These are phyloP conservation scores for Sphaerosporella brunnea DNA, from an alignment of 495 filamentous ascomycete species.

Conservation along the genomic window DNA sequence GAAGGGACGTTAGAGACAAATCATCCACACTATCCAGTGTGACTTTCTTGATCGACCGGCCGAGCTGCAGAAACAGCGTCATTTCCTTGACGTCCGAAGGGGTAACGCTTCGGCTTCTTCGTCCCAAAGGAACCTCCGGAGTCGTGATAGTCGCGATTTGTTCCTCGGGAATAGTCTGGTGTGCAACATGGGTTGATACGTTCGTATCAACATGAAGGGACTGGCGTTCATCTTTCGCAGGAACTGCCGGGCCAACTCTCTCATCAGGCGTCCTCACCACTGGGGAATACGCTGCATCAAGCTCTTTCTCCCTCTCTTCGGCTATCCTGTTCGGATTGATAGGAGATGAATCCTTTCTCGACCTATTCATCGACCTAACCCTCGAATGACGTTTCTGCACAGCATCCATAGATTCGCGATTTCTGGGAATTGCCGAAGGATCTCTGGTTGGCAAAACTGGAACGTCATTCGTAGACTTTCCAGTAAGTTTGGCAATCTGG, in stretches of 20 bases:
- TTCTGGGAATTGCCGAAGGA: conserved; percentile 73
- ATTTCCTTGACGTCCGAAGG: conserved; percentile 55
- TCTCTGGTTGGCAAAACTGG: conserved; percentile 73
- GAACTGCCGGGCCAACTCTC: conserved; percentile 24
- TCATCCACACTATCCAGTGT: conserved; percentile 70
- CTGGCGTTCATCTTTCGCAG: conserved; percentile 35
- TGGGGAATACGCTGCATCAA: conserved; percentile 25
- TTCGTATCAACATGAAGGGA: conserved; percentile 23
- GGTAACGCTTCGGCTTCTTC: neutral
- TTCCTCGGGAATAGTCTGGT: neutral
- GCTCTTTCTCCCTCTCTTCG: conserved; percentile 45
- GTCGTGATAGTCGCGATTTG: neutral
- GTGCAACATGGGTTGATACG: neutral
- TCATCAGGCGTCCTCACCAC: conserved; percentile 28
- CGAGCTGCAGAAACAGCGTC: conserved; percentile 93
- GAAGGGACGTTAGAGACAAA: conserved; percentile 67
- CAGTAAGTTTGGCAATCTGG: conserved; percentile 85
- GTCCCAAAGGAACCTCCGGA: too few species aligned
- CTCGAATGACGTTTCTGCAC: conserved; percentile 53
- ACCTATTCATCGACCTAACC: conserved; percentile 38
- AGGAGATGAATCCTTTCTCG: conserved; percentile 41
- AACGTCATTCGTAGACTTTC: conserved; percentile 59
- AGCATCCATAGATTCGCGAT: conserved; percentile 75
- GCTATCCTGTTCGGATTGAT: conserved; percentile 47
- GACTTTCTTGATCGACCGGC: conserved; percentile 91